phyloP scores from a whole-genome alignment of 495 filamentous ascomycete genomes.

The Thermothielavioides terrestris region DNA sequence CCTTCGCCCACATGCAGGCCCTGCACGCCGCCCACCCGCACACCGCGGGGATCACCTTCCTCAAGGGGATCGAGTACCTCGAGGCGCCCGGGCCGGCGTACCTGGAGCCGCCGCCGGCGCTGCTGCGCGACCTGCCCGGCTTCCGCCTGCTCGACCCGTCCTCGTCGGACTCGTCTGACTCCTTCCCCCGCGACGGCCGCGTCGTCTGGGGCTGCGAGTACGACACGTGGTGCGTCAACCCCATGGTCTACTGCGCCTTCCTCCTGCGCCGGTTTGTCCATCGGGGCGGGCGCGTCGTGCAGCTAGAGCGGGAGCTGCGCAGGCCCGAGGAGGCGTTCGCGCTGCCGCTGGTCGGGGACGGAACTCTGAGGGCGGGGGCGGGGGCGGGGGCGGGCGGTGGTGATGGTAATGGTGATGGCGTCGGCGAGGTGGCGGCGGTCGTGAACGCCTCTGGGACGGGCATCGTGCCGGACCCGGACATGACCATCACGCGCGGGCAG shows the following conservation, averaged over 20 bases:
- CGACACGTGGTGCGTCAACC: conserved; percentile 50
- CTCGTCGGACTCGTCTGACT: no score
- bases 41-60: conserved; percentile 43
- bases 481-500: conserved; percentile 49
- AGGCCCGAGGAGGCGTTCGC: conserved; percentile 41
- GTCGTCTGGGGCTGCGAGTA: conserved; percentile 51
- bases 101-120: conserved; percentile 4
- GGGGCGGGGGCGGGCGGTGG: no score
- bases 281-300: conserved; percentile 38
- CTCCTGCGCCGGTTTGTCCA: conserved; percentile 46
- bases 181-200: conserved; percentile 30
- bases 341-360: conserved; percentile 25
- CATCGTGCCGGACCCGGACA: conserved; percentile 45
- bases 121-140: conserved; percentile 37
- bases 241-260: conserved; percentile 52
- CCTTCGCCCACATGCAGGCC: conserved; percentile 43
- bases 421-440: conserved; percentile 39
- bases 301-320: conserved; percentile 37
- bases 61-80: conserved; percentile 53
- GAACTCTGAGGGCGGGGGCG: no score
- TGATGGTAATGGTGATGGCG: conserved; percentile 33
- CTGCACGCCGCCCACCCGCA: conserved; percentile 28
- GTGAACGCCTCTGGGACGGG: conserved; percentile 53
- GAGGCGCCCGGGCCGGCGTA: conserved; percentile 38
- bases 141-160: conserved; percentile 33